Base-by-base conservation (phyloP, 441 rosid genomes). In the Populus hybrid region DNA sequence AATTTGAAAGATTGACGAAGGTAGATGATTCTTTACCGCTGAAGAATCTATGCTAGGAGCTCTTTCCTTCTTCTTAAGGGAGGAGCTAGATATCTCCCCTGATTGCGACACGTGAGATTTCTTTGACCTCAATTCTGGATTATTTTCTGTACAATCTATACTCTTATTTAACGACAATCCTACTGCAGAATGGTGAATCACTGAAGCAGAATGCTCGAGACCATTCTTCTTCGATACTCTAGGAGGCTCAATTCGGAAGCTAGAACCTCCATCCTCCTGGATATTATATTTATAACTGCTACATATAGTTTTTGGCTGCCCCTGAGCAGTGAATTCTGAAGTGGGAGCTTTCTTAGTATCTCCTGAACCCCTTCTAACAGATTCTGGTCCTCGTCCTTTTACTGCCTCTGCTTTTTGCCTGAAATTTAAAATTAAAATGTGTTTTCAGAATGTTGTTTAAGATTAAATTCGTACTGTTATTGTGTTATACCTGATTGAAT, bases 391-490 rank as follows among this genome's bases (percentile, higher is more conserved):
- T 54, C 85, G 88, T 23, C 91, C 85, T 75, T 82, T 89, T n/a
- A 87, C 89, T 67, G 88, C 80, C 75, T 88, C 91, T 2, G 87
- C 89, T 67, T 59, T 87, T 89, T 77, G 87, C 86, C 97, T 95
- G 90, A 79, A 82, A 80, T 73, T 10, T 35, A 59, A 8, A 30
- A 30, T 30, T 30, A 30, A 30, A 30, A 30, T 30, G 32, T 30
- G 32, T 30, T 30, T 30, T 30, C 32, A 30, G 32, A 30, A 30
- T 30, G 32, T 30, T 30, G 32, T 30, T 30, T 30, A 30, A 30
- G 32, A 30, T 30, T 30, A 30, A 30, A 30, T 30, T 30, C 32
- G 32, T 30, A 30, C 32, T 30, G 32, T 30, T 30, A 30, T 30
- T 30, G 32, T 30, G 32, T 30, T 30, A 30, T 30, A 30, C 5